phyloP scores from a whole-genome alignment of 257 asterid species.

The Jaltomata sinuosa region DNA sequence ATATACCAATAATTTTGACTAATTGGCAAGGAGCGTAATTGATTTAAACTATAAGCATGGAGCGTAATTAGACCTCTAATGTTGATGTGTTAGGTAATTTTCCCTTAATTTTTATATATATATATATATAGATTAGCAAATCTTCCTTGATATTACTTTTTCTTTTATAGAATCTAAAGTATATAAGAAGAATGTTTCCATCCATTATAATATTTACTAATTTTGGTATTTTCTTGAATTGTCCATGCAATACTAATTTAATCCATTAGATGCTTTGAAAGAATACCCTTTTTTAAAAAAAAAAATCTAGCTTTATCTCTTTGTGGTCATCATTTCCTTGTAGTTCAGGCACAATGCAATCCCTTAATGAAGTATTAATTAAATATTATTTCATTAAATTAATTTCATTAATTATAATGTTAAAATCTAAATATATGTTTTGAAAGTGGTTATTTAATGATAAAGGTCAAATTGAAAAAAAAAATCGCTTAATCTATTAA shows the following conservation, averaged over 20 bases:
- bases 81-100: too few relatives aligned
- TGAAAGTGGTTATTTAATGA: not conserved
- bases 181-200: not conserved
- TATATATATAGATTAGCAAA: too few relatives aligned
- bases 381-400: not conserved
- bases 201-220: not conserved
- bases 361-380: not conserved
- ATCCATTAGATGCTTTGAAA: not conserved
- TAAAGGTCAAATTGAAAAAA: not conserved
- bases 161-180: not conserved
- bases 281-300: not conserved
- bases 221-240: not conserved
- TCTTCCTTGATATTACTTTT: not conserved
- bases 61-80: too few relatives aligned
- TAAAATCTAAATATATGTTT: not conserved
- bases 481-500: not conserved
- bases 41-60: too few relatives aligned
- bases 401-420: not conserved
- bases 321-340: not conserved
- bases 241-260: not conserved
- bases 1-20: too few relatives aligned
- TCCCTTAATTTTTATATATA: too few relatives aligned
- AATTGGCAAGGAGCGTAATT: too few relatives aligned
- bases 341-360: not conserved
- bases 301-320: not conserved